phyloP scores from a whole-genome alignment of 2,329 filamentous ascomycete genomes.

The Cladophialophora carrionii region DNA sequence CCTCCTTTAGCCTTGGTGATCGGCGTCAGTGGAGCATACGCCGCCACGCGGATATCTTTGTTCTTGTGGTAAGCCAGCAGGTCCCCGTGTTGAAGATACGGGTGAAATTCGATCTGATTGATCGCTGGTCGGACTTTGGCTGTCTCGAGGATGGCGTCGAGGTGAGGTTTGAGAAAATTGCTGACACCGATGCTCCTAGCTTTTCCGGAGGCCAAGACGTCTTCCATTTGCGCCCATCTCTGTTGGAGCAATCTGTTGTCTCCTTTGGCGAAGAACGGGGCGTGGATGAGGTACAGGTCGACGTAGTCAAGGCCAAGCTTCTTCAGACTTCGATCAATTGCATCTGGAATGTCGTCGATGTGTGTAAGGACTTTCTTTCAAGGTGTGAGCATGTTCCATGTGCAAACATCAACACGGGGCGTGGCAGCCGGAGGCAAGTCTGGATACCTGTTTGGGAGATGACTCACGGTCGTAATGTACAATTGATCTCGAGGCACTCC shows the following conservation, averaged over 20 bases:
- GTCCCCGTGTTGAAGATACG: constrained; percentile 53
- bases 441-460: background rate
- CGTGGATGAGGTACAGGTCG: constrained; percentile 67
- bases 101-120: constrained; percentile 52
- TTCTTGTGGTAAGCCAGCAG: constrained; percentile 48
- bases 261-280: constrained; percentile 60
- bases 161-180: constrained; percentile 60
- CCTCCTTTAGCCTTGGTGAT: constrained; percentile 59
- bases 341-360: constrained; percentile 59
- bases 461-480: constrained; percentile 53
- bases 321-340: constrained; percentile 60
- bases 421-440: background rate
- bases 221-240: constrained; percentile 65
- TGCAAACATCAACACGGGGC: background rate
- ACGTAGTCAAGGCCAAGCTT: constrained; percentile 65
- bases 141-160: constrained; percentile 56
- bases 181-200: constrained; percentile 66
- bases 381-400: background rate
- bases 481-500: constrained; percentile 53
- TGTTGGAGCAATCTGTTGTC: constrained; percentile 57
- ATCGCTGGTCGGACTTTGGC: constrained; percentile 49
- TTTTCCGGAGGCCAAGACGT: constrained; percentile 60
- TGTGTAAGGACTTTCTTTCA: constrained; percentile 56
- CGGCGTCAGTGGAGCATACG: constrained; percentile 53
- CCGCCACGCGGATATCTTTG: constrained; percentile 48